phyloP scores from a whole-genome alignment of 805 yeast genomes.

The Wickerhamomyces sydowiorum region DNA sequence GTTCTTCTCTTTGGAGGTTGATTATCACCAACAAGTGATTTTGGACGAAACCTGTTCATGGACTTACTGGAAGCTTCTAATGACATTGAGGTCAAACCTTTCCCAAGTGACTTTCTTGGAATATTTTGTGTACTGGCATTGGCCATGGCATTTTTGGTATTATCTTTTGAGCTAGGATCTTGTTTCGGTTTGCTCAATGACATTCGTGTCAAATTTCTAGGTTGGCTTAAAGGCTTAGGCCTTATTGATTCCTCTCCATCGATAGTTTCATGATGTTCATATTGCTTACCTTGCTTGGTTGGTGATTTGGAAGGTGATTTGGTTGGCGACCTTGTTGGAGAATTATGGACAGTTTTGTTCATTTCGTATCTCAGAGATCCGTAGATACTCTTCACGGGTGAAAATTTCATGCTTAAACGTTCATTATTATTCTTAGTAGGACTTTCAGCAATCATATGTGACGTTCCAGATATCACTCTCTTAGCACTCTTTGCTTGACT shows the following conservation, averaged over 20 bases:
- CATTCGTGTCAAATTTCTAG: conserved; percentile 16
- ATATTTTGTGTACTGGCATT: not conserved
- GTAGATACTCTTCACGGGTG: conserved; percentile 24
- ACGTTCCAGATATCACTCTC: not conserved
- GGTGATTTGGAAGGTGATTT: conserved; percentile 6
- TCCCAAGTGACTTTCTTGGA: conserved; percentile 9
- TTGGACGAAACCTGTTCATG: conserved; percentile 13
- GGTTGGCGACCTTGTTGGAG: not conserved
- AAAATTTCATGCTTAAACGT: conserved; percentile 14
- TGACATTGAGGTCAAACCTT: conserved; percentile 16
- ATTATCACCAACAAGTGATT: conserved; percentile 12
- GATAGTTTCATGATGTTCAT: too few relatives aligned
- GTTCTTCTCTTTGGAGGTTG: conserved; percentile 11
- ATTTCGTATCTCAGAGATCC: conserved; percentile 19
- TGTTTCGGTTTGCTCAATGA: conserved; percentile 18
- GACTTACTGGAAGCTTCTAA: conserved; percentile 8
- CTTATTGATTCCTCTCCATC: not conserved
- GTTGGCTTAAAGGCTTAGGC: not conserved
- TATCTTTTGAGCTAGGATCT: not conserved
- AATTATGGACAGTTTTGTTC: conserved; percentile 9
- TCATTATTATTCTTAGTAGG: conserved; percentile 4
- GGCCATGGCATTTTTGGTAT: not conserved
- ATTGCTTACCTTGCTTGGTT: too few relatives aligned
- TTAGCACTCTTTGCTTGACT: conserved; percentile 11
- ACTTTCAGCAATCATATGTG: not conserved